A percentile compares a stretch with the other conserved stretches of the same genome.
These are phyloP conservation scores for Ceratopteris richardii DNA, from an alignment of 75 land plant genomes.

Conservation along the genomic window DNA sequence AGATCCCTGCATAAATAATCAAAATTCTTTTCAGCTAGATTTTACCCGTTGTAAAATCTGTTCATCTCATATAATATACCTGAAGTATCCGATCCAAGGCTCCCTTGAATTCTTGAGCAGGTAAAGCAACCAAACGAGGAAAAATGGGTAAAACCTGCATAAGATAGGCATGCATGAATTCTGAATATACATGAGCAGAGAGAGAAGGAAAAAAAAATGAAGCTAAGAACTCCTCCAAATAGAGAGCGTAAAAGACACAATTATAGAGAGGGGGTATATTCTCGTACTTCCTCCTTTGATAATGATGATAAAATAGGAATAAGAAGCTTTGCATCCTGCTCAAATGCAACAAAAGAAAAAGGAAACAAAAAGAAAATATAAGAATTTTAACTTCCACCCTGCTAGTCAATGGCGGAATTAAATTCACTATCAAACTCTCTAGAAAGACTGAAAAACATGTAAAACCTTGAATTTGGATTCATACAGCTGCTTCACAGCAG, in stretches of 20 bases:
- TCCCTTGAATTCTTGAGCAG: constrained; percentile 73
- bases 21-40: not conserved
- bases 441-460: not conserved
- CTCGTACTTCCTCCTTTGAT: constrained; percentile 78
- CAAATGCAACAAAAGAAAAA: too few species aligned
- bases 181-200: not conserved
- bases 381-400: too few species aligned
- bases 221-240: not conserved
- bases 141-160: constrained; percentile 87
- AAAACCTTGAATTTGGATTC: constrained; percentile 86
- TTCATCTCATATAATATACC: too few species aligned
- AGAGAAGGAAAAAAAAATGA: constrained; percentile 4
- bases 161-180: not conserved
- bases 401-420: too few species aligned
- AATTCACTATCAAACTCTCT: not conserved
- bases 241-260: not conserved
- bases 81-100: constrained; percentile 89
- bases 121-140: constrained; percentile 82
- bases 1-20: constrained; percentile 62
- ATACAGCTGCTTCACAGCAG: constrained; percentile 78
- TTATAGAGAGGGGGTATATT: not conserved
- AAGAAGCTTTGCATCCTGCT: constrained; percentile 85
- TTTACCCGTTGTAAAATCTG: too few species aligned
- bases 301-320: constrained; percentile 88
- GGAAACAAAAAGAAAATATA: too few species aligned